Evolutionary conservation across 2,329 filamentous ascomycete genomes (phyloP).

Genomic region (Scopulariopsis brevicaulis): DNA sequence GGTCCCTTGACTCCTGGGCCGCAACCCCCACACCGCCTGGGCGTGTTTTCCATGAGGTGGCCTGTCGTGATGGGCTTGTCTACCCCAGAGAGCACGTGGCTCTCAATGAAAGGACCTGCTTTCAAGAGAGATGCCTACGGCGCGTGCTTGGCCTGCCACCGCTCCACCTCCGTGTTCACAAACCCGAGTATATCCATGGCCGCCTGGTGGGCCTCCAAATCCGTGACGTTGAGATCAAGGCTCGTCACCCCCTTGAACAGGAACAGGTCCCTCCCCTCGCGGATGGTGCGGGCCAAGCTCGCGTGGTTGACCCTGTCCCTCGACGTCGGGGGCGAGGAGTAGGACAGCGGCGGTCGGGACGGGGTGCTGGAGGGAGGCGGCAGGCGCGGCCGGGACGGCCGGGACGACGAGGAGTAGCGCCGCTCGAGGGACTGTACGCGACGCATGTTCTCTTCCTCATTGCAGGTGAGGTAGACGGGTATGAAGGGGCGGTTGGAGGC

Average conservation of each 20-base stretch:
- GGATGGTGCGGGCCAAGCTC: constrained; percentile 10
- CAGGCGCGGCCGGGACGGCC: neutral
- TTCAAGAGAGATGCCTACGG: neutral
- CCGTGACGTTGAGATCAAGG: constrained; percentile 14
- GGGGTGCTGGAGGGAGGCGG: neutral
- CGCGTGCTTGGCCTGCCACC: neutral
- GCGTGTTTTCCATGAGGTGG: neutral
- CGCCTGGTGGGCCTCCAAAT: constrained; percentile 11
- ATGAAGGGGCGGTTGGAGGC: constrained; percentile 12
- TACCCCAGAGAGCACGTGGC: neutral
- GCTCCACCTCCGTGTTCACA: constrained; percentile 3
- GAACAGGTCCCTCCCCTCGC: constrained; percentile 11
- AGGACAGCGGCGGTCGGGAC: neutral
- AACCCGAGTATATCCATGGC: constrained; percentile 9
- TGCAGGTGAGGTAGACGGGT: constrained; percentile 15
- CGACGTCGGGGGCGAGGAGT: neutral
- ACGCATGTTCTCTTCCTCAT: constrained; percentile 13
- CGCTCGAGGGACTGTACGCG: constrained; percentile 8
- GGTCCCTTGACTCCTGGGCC: neutral
- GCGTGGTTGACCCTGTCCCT: constrained; percentile 13
- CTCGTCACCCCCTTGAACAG: constrained; percentile 9
- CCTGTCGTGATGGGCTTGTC: neutral
- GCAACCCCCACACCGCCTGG: neutral
- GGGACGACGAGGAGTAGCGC: neutral
- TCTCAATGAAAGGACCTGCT: neutral